These are phyloP conservation scores for Pascua sp. DNA, from an alignment of 1,284 basidiomycete genomes.

Conservation along the genomic window DNA sequence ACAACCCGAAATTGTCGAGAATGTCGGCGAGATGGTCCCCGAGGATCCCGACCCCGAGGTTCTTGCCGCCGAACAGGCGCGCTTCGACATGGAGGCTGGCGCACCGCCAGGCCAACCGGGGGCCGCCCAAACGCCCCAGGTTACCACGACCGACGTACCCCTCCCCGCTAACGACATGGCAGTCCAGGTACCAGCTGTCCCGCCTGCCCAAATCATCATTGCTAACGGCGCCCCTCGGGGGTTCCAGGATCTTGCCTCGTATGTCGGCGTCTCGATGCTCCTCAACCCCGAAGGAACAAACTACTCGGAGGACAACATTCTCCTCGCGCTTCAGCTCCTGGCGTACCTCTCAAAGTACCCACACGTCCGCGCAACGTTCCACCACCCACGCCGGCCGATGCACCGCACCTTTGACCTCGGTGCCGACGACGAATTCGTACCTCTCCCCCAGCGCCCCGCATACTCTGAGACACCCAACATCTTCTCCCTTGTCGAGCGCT, in stretches of 20 bases:
- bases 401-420: constrained; percentile 48
- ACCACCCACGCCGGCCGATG: constrained; percentile 64
- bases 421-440: constrained; percentile 22
- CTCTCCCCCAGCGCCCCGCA: constrained; percentile 45
- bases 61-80: constrained; percentile 42
- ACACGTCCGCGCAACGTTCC: constrained; percentile 95
- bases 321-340: constrained; percentile 84
- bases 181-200: constrained; percentile 14
- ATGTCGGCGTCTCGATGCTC: constrained; percentile 40
- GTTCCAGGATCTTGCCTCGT: constrained; percentile 46
- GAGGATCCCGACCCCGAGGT: constrained; percentile 41
- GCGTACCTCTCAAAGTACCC: constrained; percentile 98
- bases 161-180: constrained; percentile 18
- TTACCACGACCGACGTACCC: constrained; percentile 20
- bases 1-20: constrained; percentile 28
- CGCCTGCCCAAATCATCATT: constrained; percentile 45
- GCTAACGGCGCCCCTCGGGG: constrained; percentile 49
- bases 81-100: constrained; percentile 45
- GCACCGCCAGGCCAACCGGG: constrained; percentile 46
- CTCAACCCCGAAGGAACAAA: constrained; percentile 50
- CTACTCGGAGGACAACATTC: constrained; percentile 91
- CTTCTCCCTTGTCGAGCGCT: constrained; percentile 92
- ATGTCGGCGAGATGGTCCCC: constrained; percentile 18
- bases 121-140: constrained; percentile 36
- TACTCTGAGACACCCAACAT: constrained; percentile 65